Conservation (phyloP, 192 early-diverging fungal species). For the Gryganskiella cystojenkinii region DNA sequence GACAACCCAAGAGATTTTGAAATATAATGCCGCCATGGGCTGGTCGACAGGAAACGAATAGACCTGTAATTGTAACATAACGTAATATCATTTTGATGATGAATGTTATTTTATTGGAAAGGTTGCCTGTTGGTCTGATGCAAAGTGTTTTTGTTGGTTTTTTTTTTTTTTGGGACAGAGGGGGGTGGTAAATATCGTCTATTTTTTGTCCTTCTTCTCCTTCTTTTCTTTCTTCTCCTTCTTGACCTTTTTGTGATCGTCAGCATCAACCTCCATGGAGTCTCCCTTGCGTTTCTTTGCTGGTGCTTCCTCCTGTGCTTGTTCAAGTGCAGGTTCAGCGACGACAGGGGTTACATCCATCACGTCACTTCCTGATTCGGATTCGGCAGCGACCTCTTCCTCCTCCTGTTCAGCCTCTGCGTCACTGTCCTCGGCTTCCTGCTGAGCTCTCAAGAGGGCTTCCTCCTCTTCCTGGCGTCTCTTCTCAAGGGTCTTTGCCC, state of each 20-base stretch:
- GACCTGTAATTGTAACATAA: background rate
- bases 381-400: background rate
- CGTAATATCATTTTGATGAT: too few relatives aligned
- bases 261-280: conserved; percentile 24
- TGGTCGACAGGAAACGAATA: conserved; percentile 23
- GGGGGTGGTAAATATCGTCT: background rate
- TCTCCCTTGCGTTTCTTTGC: conserved; percentile 53
- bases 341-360: background rate
- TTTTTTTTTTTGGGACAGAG: background rate
- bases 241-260: conserved; percentile 37
- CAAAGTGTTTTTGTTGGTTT: too few relatives aligned
- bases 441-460: conserved; percentile 18
- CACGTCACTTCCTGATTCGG: background rate
- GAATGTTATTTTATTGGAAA: too few relatives aligned
- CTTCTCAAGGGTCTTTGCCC: conserved; percentile 36
- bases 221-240: conserved; percentile 46
- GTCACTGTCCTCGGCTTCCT: conserved; percentile 20
- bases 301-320: conserved; percentile 12
- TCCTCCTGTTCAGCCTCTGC: conserved; percentile 8
- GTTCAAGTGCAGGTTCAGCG: background rate
- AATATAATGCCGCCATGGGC: conserved; percentile 48
- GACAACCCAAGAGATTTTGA: conserved; percentile 24
- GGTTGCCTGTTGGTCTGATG: too few relatives aligned
- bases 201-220: conserved; percentile 50
- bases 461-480: conserved; percentile 15